phyloP scores from a whole-genome alignment of 345 rosid species.

The Isatis tinctoria region DNA sequence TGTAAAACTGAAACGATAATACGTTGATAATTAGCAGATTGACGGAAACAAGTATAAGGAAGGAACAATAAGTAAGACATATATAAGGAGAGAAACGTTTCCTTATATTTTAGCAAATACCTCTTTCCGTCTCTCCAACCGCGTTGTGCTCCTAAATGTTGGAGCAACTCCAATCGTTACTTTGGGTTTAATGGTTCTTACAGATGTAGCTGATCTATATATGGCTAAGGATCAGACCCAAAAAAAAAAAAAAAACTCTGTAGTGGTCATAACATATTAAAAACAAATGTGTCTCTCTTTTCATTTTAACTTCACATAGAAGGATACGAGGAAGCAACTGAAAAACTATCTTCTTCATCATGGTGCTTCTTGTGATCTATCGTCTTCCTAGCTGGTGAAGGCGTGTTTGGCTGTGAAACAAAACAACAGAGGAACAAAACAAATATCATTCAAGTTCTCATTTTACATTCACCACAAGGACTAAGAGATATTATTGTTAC shows the following conservation, averaged over 20 bases:
- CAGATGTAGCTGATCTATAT: conserved; percentile 65
- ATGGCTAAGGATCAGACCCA: conserved; percentile 53
- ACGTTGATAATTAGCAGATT: conserved; percentile 14
- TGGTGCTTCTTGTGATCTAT: conserved; percentile 45
- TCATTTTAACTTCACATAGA: not conserved
- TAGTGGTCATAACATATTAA: not conserved
- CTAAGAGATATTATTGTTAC: conserved; percentile 13
- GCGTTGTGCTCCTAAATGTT: conserved; percentile 56
- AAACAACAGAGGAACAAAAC: not conserved
- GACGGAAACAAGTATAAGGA: conserved; percentile 6
- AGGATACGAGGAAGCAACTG: conserved; percentile 97
- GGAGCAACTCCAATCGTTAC: conserved; percentile 89
- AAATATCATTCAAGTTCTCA: not conserved
- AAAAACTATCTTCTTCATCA: conserved; percentile 83
- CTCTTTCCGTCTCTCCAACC: conserved; percentile 88
- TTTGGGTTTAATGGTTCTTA: conserved; percentile 52
- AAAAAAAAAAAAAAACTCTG: not conserved
- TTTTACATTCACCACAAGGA: not conserved
- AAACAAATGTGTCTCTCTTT: not conserved
- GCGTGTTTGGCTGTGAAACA: conserved; percentile 53
- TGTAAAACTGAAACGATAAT: conserved; percentile 54
- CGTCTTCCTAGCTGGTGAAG: conserved; percentile 47
- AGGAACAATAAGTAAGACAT: not conserved
- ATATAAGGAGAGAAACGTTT: not conserved
- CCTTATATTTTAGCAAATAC: conserved; percentile 40